Percentiles rank a stretch among this genome's conserved stretches.
These are phyloP conservation scores for Heterobasidion irregulare DNA, from an alignment of 1,284 basidiomycete species.

Conservation along the genomic window DNA sequence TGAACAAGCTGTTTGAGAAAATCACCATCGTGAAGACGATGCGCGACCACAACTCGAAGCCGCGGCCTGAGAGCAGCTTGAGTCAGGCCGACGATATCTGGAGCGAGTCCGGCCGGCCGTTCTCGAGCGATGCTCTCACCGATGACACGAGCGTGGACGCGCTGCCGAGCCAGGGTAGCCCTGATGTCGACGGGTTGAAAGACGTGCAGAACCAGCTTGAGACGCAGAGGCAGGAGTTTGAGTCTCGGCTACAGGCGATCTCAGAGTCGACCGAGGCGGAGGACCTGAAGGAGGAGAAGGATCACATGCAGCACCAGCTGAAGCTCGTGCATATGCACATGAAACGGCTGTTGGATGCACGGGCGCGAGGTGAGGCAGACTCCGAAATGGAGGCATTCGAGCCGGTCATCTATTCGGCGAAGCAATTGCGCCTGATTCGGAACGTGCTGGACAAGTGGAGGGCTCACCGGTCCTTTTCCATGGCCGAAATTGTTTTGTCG, in stretches of 20 bases:
- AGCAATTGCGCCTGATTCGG: slow-evolving; percentile 71
- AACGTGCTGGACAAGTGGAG: slow-evolving; percentile 83
- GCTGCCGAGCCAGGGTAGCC: slow-evolving; percentile 55
- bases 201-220: slow-evolving; percentile 67
- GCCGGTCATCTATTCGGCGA: slow-evolving; percentile 74
- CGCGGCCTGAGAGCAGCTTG: slow-evolving; percentile 76
- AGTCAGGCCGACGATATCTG: slow-evolving; percentile 80
- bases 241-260: slow-evolving; percentile 69
- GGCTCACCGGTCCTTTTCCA: slow-evolving; percentile 74
- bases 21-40: slow-evolving; percentile 89
- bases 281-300: slow-evolving; percentile 81
- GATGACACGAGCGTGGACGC: slow-evolving; percentile 81
- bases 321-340: slow-evolving; percentile 77
- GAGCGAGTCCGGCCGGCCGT: slow-evolving; percentile 72
- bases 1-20: slow-evolving; percentile 89
- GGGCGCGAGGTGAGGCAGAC: slow-evolving; percentile 69
- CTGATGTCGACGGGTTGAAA: slow-evolving; percentile 57
- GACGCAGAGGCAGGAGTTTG: slow-evolving; percentile 33
- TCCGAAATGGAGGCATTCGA: slow-evolving; percentile 57
- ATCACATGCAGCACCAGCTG: slow-evolving; percentile 85
- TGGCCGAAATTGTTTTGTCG: slow-evolving; percentile 86
- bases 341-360: slow-evolving; percentile 72
- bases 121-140: slow-evolving; percentile 67
- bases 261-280: slow-evolving; percentile 68
- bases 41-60: slow-evolving; percentile 66